Conservation (phyloP, 1,284 basidiomycete genomes). For the Pseudozyma tsukubaensis region DNA sequence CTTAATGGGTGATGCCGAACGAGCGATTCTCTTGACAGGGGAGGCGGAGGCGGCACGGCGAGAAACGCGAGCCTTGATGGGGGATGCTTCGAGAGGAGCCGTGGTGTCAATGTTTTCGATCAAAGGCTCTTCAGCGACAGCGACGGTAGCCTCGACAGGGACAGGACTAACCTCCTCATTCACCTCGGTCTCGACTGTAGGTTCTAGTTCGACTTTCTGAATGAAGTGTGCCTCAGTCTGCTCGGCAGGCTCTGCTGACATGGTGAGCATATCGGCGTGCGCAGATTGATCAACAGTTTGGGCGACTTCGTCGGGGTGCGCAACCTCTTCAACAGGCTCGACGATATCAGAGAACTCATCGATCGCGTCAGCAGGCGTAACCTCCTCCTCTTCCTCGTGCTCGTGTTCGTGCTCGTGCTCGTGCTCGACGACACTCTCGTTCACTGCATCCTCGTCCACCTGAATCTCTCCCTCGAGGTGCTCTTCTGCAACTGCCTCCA, state of each 20-base stretch:
- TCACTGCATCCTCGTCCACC: no score
- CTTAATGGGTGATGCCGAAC: conserved; percentile 34
- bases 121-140: not conserved
- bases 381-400: conserved; percentile 1
- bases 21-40: conserved; percentile 25
- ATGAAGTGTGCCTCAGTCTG: not conserved
- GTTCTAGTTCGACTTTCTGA: no score
- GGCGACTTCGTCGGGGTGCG: no score
- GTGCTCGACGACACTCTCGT: not conserved
- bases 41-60: conserved; percentile 28
- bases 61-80: conserved; percentile 19
- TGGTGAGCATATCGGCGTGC: no score
- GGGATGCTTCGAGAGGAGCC: conserved; percentile 15
- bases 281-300: not conserved
- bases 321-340: not conserved
- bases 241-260: conserved; percentile 1
- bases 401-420: not conserved
- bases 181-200: not conserved
- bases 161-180: not conserved
- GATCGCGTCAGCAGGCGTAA: not conserved
- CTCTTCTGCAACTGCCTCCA: not conserved
- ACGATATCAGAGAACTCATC: not conserved
- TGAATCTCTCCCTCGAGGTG: no score
- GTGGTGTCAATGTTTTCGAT: not conserved
- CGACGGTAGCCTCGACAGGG: not conserved